Evolutionary conservation across 345 rosid species (phyloP), one percentile per base, ranked within the genome.

Genomic region (Hypericum androsaemum): DNA sequence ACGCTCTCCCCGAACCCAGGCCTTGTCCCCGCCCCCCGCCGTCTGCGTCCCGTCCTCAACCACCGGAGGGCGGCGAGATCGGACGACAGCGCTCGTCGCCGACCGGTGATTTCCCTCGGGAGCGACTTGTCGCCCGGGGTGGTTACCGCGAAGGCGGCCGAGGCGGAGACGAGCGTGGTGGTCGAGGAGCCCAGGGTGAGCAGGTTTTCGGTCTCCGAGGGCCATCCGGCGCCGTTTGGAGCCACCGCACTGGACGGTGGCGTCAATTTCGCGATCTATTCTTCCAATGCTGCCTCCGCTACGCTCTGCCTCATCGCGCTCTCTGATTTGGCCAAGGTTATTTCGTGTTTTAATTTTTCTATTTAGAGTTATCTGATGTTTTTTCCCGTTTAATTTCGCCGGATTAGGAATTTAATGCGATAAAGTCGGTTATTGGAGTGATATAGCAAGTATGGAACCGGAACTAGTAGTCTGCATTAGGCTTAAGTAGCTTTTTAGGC

Each of bases 181-280:
- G 56, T 54, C 28, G 13, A 16, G 41, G 46, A 37, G 47, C 75
- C 57, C 5, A 49, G 57, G 47, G 59, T 63, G 38, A 56, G 57
- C 37, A 57, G 72, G 41, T 80, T 73, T 63, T 47, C 65, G 36
- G 71, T 79, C 9, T 77, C 74, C 7, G 68, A 69, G 46, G 98
- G 98, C 16, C 45, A 52, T 48, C 84, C 96, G 54, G 66, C 71
- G 37, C 98, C 98, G 7, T 81, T 79, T 54, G 98, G 95, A 12
- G 87, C 98, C 45, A 82, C 86, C 16, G 56, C 68, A 10, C 69
- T 64, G 36, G 89, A 72, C 54, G 78, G 75, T 35, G 98, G 98
- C 6, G 88, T 90, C 56, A 90, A 90, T 78, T 90, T 90, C 58
- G 75, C 95, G 5, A 61, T 90, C 3, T 87, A 68, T 58, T 87